These are phyloP conservation scores for Rhizopogon vulgaris DNA, from an alignment of 768 basidiomycete genomes.

Conservation along the genomic window DNA sequence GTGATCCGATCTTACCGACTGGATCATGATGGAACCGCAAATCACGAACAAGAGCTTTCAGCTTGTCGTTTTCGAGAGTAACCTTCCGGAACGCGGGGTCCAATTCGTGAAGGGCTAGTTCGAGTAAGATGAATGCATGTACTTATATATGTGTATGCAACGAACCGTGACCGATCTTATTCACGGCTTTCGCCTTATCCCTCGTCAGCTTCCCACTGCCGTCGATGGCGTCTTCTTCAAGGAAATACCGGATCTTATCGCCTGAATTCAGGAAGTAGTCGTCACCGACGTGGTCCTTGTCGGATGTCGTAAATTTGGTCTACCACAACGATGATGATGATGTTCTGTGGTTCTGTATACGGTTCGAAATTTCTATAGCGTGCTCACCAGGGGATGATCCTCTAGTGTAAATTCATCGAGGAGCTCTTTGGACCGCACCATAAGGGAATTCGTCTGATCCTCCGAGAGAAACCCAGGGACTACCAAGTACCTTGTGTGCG, in stretches of 20 bases:
- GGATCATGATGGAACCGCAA: constrained; percentile 77
- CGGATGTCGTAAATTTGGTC: constrained; percentile 86
- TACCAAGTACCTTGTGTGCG: constrained; percentile 64
- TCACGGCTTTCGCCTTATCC: constrained; percentile 74
- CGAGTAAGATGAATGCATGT: not conserved
- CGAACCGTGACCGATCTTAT: constrained; percentile 90
- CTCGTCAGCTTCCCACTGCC: constrained; percentile 60
- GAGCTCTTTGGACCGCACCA: constrained; percentile 67
- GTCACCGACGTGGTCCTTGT: constrained; percentile 78
- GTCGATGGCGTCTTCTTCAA: constrained; percentile 85
- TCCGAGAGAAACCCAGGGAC: constrained; percentile 64
- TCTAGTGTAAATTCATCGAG: constrained; percentile 73
- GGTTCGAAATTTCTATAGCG: not conserved
- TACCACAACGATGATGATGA: constrained; percentile 18
- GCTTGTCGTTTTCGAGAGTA: constrained; percentile 71
- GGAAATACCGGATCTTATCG: constrained; percentile 93
- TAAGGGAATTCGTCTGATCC: constrained; percentile 54
- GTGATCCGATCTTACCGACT: constrained; percentile 40
- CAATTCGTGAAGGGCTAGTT: constrained; percentile 77
- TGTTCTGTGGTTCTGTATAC: not conserved
- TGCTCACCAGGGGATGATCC: constrained; percentile 74
- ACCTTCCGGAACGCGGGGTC: constrained; percentile 76
- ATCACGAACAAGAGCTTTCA: constrained; percentile 66
- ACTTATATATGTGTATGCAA: not conserved
- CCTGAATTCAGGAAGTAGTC: constrained; percentile 90